Evolutionary conservation across 495 filamentous ascomycete genomes (phyloP), one percentile per base, ranked within the genome.

Genomic region (Daldinia grandis): DNA sequence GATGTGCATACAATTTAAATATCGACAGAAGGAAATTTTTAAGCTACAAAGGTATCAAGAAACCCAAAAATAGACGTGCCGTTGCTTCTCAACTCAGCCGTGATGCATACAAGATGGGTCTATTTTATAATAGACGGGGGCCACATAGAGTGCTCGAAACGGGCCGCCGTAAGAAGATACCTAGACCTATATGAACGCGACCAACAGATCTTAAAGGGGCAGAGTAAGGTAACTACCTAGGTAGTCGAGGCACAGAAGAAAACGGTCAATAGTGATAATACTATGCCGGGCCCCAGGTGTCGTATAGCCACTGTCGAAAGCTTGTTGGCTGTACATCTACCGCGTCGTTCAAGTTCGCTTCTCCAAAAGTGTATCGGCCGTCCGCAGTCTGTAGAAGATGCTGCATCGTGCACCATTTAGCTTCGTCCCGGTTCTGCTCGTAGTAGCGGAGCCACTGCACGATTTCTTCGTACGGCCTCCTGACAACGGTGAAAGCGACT

Each of bases 281-380:
- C 42, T 77, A 28, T 10, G 71, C 74, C 42, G 78, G 63, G 8
- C 76, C 78, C 84, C 84, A 87, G 12, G 70, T 69, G 19, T 78
- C 72, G 60, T 81, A 77, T 47, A 88, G 59, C 87, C 87, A 89
- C 28, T 80, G 68, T 65, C 77, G 72, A 65, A 88, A 83, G 19
- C 54, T 71, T 50, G 78, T 66, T 9, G 87, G 83, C 49, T 81
- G 76, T 21, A 85, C 55, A 5, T 80, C 71, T 1, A 81, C 79
- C 2, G 71, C 68, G 9, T 78, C 74, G 67, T 83, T 83, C 27
- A 86, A 75, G 60, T 86, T 86, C 9, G 81, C 50, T 31, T 78
- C 71, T 21, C 75, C 76, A 28, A 86, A 82, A 14, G 79, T 78
- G 47, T 87, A 86, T 19, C 85, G 78, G 6, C 83, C 85, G 27